Evolutionary conservation across 1,284 basidiomycete genomes (phyloP), one percentile per base, ranked within the genome.

Genomic region (Exsudoporus floridanus): DNA sequence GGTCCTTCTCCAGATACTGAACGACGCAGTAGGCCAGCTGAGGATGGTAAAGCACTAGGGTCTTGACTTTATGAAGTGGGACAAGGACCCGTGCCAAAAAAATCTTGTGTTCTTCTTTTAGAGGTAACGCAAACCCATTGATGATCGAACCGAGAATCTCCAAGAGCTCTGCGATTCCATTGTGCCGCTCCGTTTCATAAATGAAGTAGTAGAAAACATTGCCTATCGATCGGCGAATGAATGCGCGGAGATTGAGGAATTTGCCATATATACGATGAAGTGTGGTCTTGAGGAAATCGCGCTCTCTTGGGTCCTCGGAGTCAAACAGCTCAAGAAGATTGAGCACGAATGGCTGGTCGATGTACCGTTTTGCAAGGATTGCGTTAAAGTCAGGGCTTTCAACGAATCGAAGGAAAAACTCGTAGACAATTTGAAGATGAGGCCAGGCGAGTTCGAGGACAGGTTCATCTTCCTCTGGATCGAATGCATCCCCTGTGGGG

Each of bases 121-220:
- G 83, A 23, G 97, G 97, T 5, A 99, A 75, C 2, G 96, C 97
- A 65, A 99, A 99, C 28, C 97, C 97, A 68, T 99, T 99, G 83
- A 99, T 99, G 75, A 99, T 99, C 25, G 96, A 98, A 2, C 97
- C 97, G 37, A 99, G 81, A 57, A 99, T 99, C 73, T 99, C 97
- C 56, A 99, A 80, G 40, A 99, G 81, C 73, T 99, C 97, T 38
- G 97, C 97, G 60, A 99, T 98, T 42, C 97, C 97, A 70, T 99
- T 99, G 79, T 99, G 96, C 44, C 97, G 84, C 71, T 99, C 97
- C 1, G 95, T 96, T 72, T 99, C 96, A 74, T 99, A 99, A 62
- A 99, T 83, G 77, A 99, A 99, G 70, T 96, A 89, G 82, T 97
- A 99, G 73, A 99, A 99, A 67, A 99, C 96, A 65, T 99, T 97